Conservation (phyloP, 352 stramenopile species). For the Globisporangium canariense region DNA sequence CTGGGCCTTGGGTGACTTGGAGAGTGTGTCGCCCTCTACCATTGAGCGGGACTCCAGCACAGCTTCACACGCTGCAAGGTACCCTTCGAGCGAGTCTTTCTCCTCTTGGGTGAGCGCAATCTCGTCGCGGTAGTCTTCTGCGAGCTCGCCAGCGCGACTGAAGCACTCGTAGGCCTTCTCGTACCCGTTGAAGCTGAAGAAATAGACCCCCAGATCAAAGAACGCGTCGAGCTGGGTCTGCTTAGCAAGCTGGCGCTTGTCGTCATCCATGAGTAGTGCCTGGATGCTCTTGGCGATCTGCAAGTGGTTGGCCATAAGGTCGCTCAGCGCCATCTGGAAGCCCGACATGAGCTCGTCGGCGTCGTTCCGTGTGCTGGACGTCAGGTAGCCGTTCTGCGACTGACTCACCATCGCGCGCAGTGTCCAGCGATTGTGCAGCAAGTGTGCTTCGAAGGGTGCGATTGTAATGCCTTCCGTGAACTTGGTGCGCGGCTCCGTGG, state of each 20-base stretch:
- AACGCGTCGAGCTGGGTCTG: slow-evolving; percentile 59
- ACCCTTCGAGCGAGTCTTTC: slow-evolving; percentile 53
- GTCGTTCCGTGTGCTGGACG: slow-evolving; percentile 56
- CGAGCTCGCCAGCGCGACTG: slow-evolving; percentile 52
- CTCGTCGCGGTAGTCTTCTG: slow-evolving; percentile 32
- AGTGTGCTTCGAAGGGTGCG: slow-evolving; percentile 41
- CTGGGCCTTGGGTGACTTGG: slow-evolving; percentile 34
- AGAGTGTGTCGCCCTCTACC: slow-evolving; percentile 26
- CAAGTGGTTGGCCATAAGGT: slow-evolving; percentile 53
- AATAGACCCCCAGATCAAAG: slow-evolving; percentile 68
- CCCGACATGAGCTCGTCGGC: slow-evolving; percentile 57
- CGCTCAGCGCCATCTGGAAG: slow-evolving; percentile 69
- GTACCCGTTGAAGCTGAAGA: slow-evolving; percentile 73
- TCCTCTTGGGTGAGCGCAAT: slow-evolving; percentile 25
- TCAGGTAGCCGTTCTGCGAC: slow-evolving; percentile 71
- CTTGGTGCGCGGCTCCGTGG: slow-evolving; percentile 26
- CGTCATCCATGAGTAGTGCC: slow-evolving; percentile 41
- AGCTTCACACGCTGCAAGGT: slow-evolving; percentile 64
- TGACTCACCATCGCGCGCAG: slow-evolving; percentile 66
- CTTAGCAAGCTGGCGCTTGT: slow-evolving; percentile 32
- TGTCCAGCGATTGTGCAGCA: slow-evolving; percentile 78
- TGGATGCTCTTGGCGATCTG: slow-evolving; percentile 67
- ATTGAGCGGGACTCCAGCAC: slow-evolving; percentile 50
- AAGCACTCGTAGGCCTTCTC: slow-evolving; percentile 79
- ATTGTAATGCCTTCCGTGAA: slow-evolving; percentile 36